Evolutionary conservation across 2,329 filamentous ascomycete genomes (phyloP).

Genomic region (Arthrinium puccinioides): DNA sequence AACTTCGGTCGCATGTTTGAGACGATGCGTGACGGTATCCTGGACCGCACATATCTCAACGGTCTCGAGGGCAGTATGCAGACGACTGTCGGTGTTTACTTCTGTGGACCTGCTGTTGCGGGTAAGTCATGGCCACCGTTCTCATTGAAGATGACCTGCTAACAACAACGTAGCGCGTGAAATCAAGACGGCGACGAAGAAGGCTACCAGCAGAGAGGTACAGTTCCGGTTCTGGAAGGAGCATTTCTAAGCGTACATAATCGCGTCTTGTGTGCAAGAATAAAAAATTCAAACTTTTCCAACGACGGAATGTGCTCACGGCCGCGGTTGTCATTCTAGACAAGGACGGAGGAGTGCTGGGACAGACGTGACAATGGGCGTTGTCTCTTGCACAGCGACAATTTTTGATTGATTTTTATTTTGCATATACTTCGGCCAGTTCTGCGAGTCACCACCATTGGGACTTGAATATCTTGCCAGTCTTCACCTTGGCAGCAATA

Average conservation of each 20-base stretch:
- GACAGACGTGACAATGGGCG: too few relatives aligned
- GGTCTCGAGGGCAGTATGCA: constrained; percentile 69
- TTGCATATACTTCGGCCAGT: too few relatives aligned
- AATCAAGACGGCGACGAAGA: constrained; percentile 75
- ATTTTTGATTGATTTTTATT: not conserved
- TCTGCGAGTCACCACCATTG: too few relatives aligned
- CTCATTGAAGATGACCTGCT: too few relatives aligned
- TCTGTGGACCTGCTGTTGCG: constrained; percentile 78
- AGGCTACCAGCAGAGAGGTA: constrained; percentile 68
- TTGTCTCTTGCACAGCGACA: too few relatives aligned
- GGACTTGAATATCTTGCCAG: too few relatives aligned
- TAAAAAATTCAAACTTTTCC: too few relatives aligned
- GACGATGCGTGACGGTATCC: constrained; percentile 81
- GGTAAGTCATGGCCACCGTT: constrained; percentile 32
- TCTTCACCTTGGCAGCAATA: too few relatives aligned
- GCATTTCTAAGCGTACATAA: constrained; percentile 54
- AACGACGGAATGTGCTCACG: too few relatives aligned
- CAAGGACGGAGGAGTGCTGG: too few relatives aligned
- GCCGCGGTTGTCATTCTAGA: too few relatives aligned
- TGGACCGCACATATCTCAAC: constrained; percentile 76
- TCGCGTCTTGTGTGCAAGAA: too few relatives aligned
- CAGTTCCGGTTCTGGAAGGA: constrained; percentile 99
- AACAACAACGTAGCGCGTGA: constrained; percentile 70
- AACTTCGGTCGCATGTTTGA: constrained; percentile 77
- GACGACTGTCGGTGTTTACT: constrained; percentile 93